A percentile compares a stretch with the other conserved stretches of the same genome.
These are phyloP conservation scores for Hemileccinum rubropunctum DNA, from an alignment of 768 basidiomycete genomes.

Conservation along the genomic window DNA sequence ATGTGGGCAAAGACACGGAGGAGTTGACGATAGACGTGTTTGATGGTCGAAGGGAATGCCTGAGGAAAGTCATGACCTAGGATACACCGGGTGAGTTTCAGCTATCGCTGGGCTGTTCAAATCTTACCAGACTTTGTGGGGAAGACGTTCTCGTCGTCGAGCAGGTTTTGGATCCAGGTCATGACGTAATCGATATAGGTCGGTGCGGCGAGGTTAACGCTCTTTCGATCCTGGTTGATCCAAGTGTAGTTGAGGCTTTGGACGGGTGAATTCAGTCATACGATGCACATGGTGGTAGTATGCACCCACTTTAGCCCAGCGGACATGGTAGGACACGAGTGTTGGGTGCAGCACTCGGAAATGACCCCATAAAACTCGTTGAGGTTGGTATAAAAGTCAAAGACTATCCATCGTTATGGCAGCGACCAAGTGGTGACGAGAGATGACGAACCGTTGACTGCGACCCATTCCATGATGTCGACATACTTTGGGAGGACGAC, in stretches of 20 bases:
- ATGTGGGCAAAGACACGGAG: slow-evolving; percentile 97
- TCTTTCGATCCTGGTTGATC: slow-evolving; percentile 90
- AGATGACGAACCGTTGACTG: slow-evolving; percentile 79
- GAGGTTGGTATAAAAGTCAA: slow-evolving; percentile 95
- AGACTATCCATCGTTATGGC: slow-evolving; percentile 51
- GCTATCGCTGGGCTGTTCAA: neutral
- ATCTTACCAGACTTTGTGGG: slow-evolving; percentile 89
- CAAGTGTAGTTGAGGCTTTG: slow-evolving; percentile 88
- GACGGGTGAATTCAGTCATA: neutral
- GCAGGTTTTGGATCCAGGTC: slow-evolving; percentile 91
- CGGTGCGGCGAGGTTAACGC: slow-evolving; percentile 84
- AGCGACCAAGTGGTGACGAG: too few relatives aligned
- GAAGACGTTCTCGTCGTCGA: slow-evolving; percentile 93
- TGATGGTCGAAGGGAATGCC: slow-evolving; percentile 84
- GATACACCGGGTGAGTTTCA: neutral
- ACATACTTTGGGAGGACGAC: slow-evolving; percentile 95
- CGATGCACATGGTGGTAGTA: neutral
- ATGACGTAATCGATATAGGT: slow-evolving; percentile 98
- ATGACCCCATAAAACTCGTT: slow-evolving; percentile 96
- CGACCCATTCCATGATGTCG: slow-evolving; percentile 96
- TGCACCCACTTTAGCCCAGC: slow-evolving; percentile 74
- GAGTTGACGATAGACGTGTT: slow-evolving; percentile 95
- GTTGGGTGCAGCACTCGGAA: slow-evolving; percentile 88
- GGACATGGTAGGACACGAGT: slow-evolving; percentile 89
- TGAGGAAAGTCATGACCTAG: slow-evolving; percentile 84